Conservation (phyloP, 108 stramenopile genomes). For the Cyclotella sp. region DNA sequence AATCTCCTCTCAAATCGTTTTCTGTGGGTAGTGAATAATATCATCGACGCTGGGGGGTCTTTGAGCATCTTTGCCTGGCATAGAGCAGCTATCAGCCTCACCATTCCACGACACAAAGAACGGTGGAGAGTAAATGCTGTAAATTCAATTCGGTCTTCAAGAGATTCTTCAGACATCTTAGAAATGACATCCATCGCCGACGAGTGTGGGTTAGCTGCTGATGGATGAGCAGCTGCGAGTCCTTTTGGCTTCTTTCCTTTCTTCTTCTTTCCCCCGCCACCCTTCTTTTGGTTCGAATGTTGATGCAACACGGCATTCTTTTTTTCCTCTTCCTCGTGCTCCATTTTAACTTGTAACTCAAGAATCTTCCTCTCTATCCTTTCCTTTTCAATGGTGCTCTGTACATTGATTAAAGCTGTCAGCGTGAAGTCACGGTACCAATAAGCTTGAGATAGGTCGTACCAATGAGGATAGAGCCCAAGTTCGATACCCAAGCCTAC, state of each 20-base stretch:
- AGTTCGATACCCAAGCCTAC: constrained; percentile 71
- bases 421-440: constrained; percentile 88
- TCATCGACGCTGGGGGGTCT: constrained; percentile 32
- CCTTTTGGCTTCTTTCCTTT: constrained; percentile 35
- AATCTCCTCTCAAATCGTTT: constrained; percentile 74
- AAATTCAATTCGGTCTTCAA: constrained; percentile 70
- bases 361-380: constrained; percentile 35
- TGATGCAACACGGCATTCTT: constrained; percentile 17
- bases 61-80: constrained; percentile 66
- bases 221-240: constrained; percentile 6
- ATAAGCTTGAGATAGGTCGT: constrained; percentile 68
- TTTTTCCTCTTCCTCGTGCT: constrained; percentile 35
- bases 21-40: constrained; percentile 66
- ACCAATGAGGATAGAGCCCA: constrained; percentile 59
- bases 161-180: constrained; percentile 50
- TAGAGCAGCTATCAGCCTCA: constrained; percentile 71
- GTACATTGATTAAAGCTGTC: constrained; percentile 60
- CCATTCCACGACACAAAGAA: constrained; percentile 70
- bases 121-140: constrained; percentile 57
- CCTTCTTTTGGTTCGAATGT: constrained; percentile 37
- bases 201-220: background rate
- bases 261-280: constrained; percentile 31
- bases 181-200: constrained; percentile 10
- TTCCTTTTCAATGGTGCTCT: constrained; percentile 52
- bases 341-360: constrained; percentile 34